Evolutionary conservation across 768 basidiomycete species (phyloP).

Genomic region (Boletus tylopilopsis): DNA sequence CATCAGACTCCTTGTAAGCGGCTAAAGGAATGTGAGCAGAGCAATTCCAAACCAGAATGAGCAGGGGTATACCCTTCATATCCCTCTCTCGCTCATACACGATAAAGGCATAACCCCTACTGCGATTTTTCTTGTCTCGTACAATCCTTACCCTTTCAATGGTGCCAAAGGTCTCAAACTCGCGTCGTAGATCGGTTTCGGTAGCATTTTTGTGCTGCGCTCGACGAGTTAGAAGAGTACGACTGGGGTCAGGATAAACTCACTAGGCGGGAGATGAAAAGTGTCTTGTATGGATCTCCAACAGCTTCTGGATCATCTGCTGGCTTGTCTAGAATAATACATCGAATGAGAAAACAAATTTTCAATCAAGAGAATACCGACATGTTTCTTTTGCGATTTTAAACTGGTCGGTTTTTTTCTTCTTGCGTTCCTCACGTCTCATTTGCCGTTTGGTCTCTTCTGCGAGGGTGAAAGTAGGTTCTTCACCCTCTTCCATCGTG

Average conservation of each 20-base stretch:
- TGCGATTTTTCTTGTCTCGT: constrained; percentile 82
- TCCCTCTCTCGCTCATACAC: constrained; percentile 98
- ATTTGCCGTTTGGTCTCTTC: constrained; percentile 82
- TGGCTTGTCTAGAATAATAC: constrained; percentile 72
- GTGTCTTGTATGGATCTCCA: constrained; percentile 97
- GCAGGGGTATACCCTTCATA: constrained; percentile 80
- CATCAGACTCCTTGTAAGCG: constrained; percentile 98
- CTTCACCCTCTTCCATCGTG: constrained; percentile 81
- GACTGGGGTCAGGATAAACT: constrained; percentile 12
- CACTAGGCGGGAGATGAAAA: constrained; percentile 93
- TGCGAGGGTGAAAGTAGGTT: constrained; percentile 73
- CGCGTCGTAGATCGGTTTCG: constrained; percentile 87
- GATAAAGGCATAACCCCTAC: constrained; percentile 92
- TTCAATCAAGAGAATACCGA: constrained; percentile 38
- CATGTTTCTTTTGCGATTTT: constrained; percentile 82
- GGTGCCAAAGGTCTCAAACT: constrained; percentile 93
- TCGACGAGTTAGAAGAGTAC: constrained; percentile 12
- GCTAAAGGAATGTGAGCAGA: constrained; percentile 40
- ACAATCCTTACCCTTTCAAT: constrained; percentile 95
- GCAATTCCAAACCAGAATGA: constrained; percentile 8
- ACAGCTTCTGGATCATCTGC: constrained; percentile 85
- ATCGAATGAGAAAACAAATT: constrained; percentile 3
- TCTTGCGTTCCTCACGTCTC: constrained; percentile 72
- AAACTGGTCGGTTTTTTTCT: constrained; percentile 71
- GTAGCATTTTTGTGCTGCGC: constrained; percentile 85